Conservation (phyloP, 148 eudicot species). For the Arctostaphylos glauca region DNA sequence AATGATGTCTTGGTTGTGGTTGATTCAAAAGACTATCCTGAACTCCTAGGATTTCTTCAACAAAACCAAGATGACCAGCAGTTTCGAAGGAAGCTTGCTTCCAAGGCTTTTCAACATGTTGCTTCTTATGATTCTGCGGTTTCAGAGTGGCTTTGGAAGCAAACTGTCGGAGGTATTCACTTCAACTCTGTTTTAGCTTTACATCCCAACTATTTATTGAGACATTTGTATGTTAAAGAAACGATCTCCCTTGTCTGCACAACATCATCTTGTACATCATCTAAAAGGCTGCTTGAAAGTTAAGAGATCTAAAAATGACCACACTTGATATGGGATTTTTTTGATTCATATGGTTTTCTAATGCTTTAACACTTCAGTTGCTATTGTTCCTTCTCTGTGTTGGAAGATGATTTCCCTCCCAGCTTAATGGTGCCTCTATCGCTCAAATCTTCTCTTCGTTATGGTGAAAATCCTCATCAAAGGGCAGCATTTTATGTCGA, state of each 20-base stretch:
- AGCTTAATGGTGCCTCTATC: constrained; percentile 70
- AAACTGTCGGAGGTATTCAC: no score
- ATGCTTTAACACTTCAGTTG: no score
- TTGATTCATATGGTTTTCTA: neutral
- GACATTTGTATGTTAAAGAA: no score
- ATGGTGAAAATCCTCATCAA: constrained; percentile 99
- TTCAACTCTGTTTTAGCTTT: no score
- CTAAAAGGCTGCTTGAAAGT: neutral
- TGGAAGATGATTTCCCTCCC: constrained; percentile 77
- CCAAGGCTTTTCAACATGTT: constrained; percentile 92
- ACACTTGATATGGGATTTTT: no score
- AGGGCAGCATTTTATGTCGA: constrained; percentile 91
- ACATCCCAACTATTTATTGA: no score
- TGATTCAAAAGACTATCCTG: constrained; percentile 80
- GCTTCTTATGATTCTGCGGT: constrained; percentile 98
- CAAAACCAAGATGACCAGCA: constrained; percentile 52
- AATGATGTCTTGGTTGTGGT: no score
- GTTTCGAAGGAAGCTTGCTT: constrained; percentile 76
- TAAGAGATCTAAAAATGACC: neutral
- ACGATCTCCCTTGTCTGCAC: no score
- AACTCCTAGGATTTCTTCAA: constrained; percentile 57
- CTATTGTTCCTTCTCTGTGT: constrained; percentile 13
- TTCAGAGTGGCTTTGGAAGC: no score
- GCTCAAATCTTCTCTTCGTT: constrained; percentile 73
- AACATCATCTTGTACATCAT: neutral